phyloP scores from a whole-genome alignment of 164 flowering plant species.

The Amborella trichopoda region DNA sequence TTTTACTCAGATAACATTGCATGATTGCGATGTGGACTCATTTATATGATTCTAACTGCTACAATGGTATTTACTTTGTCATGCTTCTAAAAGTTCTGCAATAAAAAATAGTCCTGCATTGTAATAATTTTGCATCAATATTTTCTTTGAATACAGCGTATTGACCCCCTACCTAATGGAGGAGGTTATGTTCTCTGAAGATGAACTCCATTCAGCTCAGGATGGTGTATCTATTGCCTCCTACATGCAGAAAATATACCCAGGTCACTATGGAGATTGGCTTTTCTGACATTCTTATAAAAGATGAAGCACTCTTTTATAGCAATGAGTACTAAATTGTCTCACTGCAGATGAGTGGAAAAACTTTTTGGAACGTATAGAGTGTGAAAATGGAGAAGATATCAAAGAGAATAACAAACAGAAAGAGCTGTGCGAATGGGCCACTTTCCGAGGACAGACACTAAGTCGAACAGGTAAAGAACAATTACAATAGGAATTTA shows the following conservation, averaged over 20 bases:
- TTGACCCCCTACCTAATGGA: conserved; percentile 82
- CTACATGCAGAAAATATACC: conserved; percentile 83
- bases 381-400: conserved; percentile 32
- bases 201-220: conserved; percentile 56
- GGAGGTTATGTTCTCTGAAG: conserved; percentile 63
- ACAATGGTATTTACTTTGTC: too few species aligned
- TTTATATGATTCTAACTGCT: too few species aligned
- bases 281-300: too few species aligned
- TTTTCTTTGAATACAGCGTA: conserved; percentile 41
- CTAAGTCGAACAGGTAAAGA: conserved; percentile 71
- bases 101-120: too few species aligned
- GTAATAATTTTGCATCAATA: too few species aligned
- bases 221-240: conserved; percentile 64
- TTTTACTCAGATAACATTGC: too few species aligned
- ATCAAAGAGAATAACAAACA: conserved; percentile 20
- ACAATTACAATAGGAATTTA: too few species aligned
- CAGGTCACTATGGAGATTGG: conserved; percentile 36
- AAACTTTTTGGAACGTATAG: conserved; percentile 83
- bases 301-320: too few species aligned
- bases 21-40: too few species aligned
- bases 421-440: conserved; percentile 73
- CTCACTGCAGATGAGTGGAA: conserved; percentile 65
- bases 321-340: too few species aligned
- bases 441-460: conserved; percentile 84
- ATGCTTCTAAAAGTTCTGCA: too few species aligned